Evolutionary conservation across 1,284 basidiomycete species (phyloP), one percentile per base, ranked within the genome.

Genomic region (Rhodotorula sp.): DNA sequence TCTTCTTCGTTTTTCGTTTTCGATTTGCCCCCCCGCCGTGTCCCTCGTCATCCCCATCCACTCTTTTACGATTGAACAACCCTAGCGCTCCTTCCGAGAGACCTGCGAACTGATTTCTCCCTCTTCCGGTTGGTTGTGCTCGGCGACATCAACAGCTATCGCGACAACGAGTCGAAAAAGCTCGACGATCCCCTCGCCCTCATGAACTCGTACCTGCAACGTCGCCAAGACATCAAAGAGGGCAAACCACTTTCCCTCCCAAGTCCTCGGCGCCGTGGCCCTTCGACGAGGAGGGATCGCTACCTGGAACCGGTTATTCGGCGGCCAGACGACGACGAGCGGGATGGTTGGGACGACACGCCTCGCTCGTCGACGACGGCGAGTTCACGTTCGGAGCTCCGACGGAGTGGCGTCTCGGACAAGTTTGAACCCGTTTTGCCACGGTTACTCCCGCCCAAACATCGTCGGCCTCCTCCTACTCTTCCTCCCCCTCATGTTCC

Each of bases 141-240:
- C 34, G 34, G 8, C 10, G 39, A 43, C 39, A 43, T 20, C 4
- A 43, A n/a, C 63, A 76, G 74, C 18, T 79, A 78, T 67, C 76
- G 75, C 59, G 78, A 78, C 66, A 76, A 70, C 48, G 72, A 77
- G 56, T 54, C 66, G 14, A 79, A 79, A 56, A 65, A 73, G 8
- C 65, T 74, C 3, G 59, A 73, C 48, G 78, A 79, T 65, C 78
- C 78, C 0, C 65, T 79, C 58, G 75, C 75, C 1, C 58, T 72
- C 10, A 78, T 79, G 78, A 72, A 77, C 57, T 61, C 71, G 26
- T 79, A 77, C 68, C 72, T 79, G 3, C 59, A 69, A 23, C 70
- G 75, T 14, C 67, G 78, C 26, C 52, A 67, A 21, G 75, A 71
- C 58, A 63, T 78, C 58, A 65, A 65, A 56, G 61, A 67, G 10